phyloP scores from a whole-genome alignment of 331 rosid species.

The Malus hybrid region DNA sequence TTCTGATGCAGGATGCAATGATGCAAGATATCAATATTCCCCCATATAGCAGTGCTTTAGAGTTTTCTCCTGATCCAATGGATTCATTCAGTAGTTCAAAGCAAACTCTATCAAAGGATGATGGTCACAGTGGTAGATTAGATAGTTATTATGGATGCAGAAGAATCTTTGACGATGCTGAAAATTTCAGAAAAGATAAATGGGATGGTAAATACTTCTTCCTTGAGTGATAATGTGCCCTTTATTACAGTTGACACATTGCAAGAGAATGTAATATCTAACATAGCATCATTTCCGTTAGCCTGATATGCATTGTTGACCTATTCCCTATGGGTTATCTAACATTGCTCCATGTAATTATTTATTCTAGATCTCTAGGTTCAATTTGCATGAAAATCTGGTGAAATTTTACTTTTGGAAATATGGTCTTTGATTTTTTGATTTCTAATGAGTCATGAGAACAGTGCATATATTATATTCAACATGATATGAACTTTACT shows the following conservation, averaged over 20 bases:
- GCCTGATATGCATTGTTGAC: neutral
- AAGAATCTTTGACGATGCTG: conserved; percentile 29
- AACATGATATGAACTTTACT: neutral
- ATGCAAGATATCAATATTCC: conserved; percentile 47
- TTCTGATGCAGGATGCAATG: conserved; percentile 51
- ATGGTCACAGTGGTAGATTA: conserved; percentile 22
- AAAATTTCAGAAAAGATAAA: conserved; percentile 26
- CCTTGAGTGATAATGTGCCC: neutral
- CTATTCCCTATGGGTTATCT: neutral
- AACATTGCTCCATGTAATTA: neutral
- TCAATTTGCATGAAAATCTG: neutral
- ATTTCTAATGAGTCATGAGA: neutral
- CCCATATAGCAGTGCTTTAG: conserved; percentile 13
- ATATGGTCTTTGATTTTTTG: neutral
- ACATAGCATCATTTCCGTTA: neutral
- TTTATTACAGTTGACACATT: neutral
- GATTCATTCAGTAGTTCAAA: conserved; percentile 30
- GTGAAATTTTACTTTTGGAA: neutral
- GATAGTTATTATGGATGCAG: conserved; percentile 28
- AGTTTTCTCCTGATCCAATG: conserved; percentile 20
- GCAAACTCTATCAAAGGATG: conserved; percentile 22
- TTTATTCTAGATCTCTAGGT: neutral
- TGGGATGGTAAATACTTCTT: conserved; percentile 48
- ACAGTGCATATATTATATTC: neutral
- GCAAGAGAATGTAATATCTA: neutral